These are phyloP conservation scores for Claviceps arundinis DNA, from an alignment of 2,329 filamentous ascomycete species.

Conservation along the genomic window DNA sequence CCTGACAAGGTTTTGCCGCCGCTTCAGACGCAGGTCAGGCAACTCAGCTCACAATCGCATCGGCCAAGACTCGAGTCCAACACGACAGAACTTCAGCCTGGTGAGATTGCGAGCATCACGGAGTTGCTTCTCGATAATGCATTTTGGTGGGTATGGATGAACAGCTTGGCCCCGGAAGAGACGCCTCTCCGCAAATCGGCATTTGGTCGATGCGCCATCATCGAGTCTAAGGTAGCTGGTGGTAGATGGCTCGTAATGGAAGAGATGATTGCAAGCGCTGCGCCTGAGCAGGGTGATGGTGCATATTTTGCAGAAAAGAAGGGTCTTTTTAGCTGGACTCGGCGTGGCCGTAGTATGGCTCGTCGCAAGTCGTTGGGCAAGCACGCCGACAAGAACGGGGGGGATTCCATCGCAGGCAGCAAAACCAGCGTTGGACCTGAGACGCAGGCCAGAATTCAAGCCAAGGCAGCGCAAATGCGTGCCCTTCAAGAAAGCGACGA, in stretches of 20 bases:
- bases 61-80: conserved; percentile 57
- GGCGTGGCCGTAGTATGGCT: conserved; percentile 46
- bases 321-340: conserved; percentile 78
- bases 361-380: conserved; percentile 62
- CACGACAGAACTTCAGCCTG: conserved; percentile 59
- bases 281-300: conserved; percentile 67
- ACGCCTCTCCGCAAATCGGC: conserved; percentile 74
- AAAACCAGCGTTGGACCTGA: conserved; percentile 80
- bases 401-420: conserved; percentile 37
- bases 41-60: conserved; percentile 79
- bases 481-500: conserved; percentile 51
- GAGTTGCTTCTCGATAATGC: conserved; percentile 80
- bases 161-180: conserved; percentile 83
- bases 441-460: conserved; percentile 85
- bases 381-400: conserved; percentile 34
- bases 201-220: conserved; percentile 83
- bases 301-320: conserved; percentile 95
- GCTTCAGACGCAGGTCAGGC: conserved; percentile 57
- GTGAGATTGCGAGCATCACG: conserved; percentile 86
- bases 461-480: conserved; percentile 74
- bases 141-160: conserved; percentile 99
- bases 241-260: conserved; percentile 91
- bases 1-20: conserved; percentile 86
- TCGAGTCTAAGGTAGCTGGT: conserved; percentile 72
- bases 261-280: conserved; percentile 89